Evolutionary conservation across 495 filamentous ascomycete genomes (phyloP).

Genomic region (Cudoniella acicularis): DNA sequence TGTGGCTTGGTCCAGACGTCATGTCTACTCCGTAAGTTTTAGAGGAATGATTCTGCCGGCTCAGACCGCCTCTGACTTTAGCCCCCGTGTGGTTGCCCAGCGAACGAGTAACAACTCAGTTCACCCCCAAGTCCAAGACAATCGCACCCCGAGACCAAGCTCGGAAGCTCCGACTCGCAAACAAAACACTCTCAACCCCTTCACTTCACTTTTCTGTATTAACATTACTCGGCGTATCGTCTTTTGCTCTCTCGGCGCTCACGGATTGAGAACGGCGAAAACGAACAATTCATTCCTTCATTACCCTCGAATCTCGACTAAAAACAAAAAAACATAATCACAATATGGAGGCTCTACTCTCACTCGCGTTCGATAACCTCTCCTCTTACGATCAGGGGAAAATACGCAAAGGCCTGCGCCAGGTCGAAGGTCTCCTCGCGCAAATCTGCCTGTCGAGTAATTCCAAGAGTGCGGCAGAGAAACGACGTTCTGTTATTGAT

Average conservation of each 20-base stretch:
- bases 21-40: background rate
- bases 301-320: background rate
- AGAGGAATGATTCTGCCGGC: background rate
- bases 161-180: background rate
- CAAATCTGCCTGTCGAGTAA: slow-evolving; percentile 80
- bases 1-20: background rate
- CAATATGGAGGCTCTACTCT: slow-evolving; percentile 85
- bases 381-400: slow-evolving; percentile 86
- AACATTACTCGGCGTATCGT: slow-evolving; percentile 22
- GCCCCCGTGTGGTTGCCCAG: slow-evolving; percentile 11
- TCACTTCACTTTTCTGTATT: slow-evolving; percentile 25
- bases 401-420: slow-evolving; percentile 88
- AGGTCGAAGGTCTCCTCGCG: slow-evolving; percentile 92
- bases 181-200: slow-evolving; percentile 7
- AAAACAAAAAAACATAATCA: slow-evolving; percentile 8
- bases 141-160: background rate
- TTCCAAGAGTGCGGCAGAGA: slow-evolving; percentile 24
- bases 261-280: background rate
- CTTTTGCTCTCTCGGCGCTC: background rate
- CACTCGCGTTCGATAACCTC: slow-evolving; percentile 93
- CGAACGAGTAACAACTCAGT: slow-evolving; percentile 1
- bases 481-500: slow-evolving; percentile 33
- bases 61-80: background rate
- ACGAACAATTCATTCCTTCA: background rate
- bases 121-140: background rate